phyloP scores from a whole-genome alignment of 208 protist genomes.

The Trypanosoma theileri region DNA sequence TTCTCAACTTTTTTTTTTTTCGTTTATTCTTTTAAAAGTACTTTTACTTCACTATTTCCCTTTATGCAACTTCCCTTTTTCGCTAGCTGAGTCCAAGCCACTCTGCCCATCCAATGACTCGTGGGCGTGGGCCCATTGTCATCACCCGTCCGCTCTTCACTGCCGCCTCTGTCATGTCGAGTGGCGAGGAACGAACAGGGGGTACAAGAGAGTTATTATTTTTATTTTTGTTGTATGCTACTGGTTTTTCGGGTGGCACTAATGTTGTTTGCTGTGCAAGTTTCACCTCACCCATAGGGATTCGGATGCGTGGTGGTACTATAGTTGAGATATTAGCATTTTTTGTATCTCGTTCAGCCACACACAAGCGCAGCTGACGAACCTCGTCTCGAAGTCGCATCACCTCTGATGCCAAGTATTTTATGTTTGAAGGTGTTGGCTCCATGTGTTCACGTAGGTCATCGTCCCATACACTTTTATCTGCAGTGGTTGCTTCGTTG shows the following conservation, averaged over 20 bases:
- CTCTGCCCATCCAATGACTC: slow-evolving; percentile 15
- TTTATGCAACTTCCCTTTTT: background rate
- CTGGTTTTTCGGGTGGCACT: slow-evolving; percentile 11
- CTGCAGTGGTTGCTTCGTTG: slow-evolving; percentile 1
- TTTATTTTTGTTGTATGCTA: background rate
- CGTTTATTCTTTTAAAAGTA: too few relatives aligned
- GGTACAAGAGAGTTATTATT: slow-evolving; percentile 7
- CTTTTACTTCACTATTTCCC: too few relatives aligned
- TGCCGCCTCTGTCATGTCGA: slow-evolving; percentile 13
- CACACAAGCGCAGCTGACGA: background rate
- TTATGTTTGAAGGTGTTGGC: slow-evolving; percentile 45
- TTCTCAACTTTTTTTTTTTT: background rate
- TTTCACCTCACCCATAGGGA: background rate
- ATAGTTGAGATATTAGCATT: background rate
- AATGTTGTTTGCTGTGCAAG: background rate
- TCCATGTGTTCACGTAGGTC: slow-evolving; percentile 43
- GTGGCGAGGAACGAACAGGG: slow-evolving; percentile 9
- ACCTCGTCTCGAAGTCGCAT: slow-evolving; percentile 43
- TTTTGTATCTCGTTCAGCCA: background rate
- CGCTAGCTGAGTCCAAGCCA: slow-evolving; percentile 15
- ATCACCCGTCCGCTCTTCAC: slow-evolving; percentile 3
- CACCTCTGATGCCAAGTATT: slow-evolving; percentile 48
- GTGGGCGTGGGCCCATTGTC: background rate
- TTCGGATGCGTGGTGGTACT: background rate
- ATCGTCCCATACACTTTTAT: slow-evolving; percentile 35